Base-by-base conservation (phyloP, 768 basidiomycete species). In the Leccinum truebloodii region DNA sequence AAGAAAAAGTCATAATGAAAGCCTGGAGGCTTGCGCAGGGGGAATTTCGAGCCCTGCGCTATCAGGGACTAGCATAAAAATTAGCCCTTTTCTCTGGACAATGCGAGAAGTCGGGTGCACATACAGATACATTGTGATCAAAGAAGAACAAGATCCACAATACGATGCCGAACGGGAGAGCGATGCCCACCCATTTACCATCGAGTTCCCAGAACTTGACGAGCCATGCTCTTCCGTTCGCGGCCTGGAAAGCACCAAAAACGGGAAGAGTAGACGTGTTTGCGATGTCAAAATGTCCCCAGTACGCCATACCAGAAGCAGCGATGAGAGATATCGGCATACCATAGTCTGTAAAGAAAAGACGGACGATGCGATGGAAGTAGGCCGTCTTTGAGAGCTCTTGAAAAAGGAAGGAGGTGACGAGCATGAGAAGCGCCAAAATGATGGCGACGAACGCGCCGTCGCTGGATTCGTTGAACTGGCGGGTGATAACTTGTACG, bases 111-210 rank as follows among this genome's bases (percentile, higher is more conserved):
- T 58, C 10, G 9, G 14, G 58, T 28, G 20, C 28, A 52, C 53
- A 76, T 71, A 92, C 92, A 52, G 93, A 95, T 56, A 95, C 92
- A 66, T 95, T 95, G 65, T 95, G 92, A 64, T 98, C 94, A 65
- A 97, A 97, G 79, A 95, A 95, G 77, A 98, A 96, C 49, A 97
- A 76, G 24, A 96, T 83, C 86, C 92, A 97, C 6, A 98, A 78
- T 22, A 94, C 79, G 46, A 95, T 73, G 3, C 95, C 95, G 67
- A 97, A 97, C 0, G 94, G 95, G 48, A 95, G 78, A 0, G 94
- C 92, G 30, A 93, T 87, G 12, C 88, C 92, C 3, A 95, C 88
- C 90, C 93, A 97, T 75, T 92, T 92, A 0, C 82, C 87, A 20
- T 90, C 88, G 3, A 97, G 78, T 62, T 94, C 76, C 95, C 94